Conservation (phyloP, 106 monocot genomes). For the Alisma plantagoaquatica region DNA sequence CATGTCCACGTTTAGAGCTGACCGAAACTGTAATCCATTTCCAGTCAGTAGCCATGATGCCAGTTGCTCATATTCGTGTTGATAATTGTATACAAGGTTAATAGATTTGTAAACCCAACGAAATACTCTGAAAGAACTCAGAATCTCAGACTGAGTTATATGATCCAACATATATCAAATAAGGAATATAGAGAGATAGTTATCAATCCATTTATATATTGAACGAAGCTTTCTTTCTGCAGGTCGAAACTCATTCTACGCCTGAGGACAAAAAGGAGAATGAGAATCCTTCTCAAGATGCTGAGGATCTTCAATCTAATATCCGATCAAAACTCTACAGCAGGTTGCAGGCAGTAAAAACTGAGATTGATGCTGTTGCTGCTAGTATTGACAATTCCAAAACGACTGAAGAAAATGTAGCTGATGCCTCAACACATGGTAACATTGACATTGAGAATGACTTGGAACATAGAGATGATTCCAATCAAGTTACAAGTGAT, state of each 20-base stretch:
- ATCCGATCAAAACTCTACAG: constrained; percentile 29
- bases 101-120: too few relatives aligned
- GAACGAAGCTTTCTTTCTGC: too few relatives aligned
- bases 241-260: constrained; percentile 50
- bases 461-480: constrained; percentile 7
- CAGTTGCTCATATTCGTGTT: too few relatives aligned
- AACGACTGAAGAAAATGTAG: constrained; percentile 12
- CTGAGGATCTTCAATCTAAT: constrained; percentile 22
- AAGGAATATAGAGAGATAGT: too few relatives aligned
- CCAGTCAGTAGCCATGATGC: too few relatives aligned
- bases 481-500: constrained; percentile 19
- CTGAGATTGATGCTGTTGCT: constrained; percentile 90
- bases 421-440: neutral
- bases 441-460: neutral
- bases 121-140: too few relatives aligned
- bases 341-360: constrained; percentile 56
- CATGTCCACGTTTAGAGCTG: too few relatives aligned
- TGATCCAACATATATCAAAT: too few relatives aligned
- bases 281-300: constrained; percentile 11
- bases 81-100: too few relatives aligned
- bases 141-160: too few relatives aligned
- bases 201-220: too few relatives aligned
- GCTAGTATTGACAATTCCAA: constrained; percentile 35
- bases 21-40: too few relatives aligned
- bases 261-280: constrained; percentile 20